Evolutionary conservation across 1,284 basidiomycete species (phyloP), one percentile per base, ranked within the genome.

Genomic region (Leccinum fuscescens): DNA sequence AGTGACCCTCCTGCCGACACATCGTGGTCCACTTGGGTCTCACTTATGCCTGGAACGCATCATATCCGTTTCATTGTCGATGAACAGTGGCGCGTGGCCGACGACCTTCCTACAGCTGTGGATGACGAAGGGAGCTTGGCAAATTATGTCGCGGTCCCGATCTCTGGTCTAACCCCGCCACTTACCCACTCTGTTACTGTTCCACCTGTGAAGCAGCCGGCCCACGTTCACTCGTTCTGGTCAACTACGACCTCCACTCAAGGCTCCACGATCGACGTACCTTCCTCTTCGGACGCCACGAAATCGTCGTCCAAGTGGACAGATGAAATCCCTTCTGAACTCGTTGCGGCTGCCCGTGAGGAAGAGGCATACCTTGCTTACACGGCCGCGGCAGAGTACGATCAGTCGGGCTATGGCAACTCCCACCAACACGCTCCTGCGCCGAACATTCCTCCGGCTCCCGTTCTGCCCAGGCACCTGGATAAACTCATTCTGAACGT

Each of bases 41-140:
- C 77, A 15, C 83, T 97, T 3, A 85, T 88, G 12, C 94, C 96
- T 0, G 97, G 96, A 22, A 96, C 95, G 2, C 96, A 99, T 72
- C 92, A 96, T 62, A 84, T 98, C 72, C 94, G 96, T 66, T 99
- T 98, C 80, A 86, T 98, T 66, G 94, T 99, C 62, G 97, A 99
- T 75, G 91, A 93, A 61, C 85, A 89, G 56, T 95, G 91, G 89
- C 86, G 89, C 61, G 79, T 88, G 12, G 82, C 88, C 5, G 82
- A 88, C 59, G 88, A 94, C 65, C 83, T 97, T 22, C 91, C 94
- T 7, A 92, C 93, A 1, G 94, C 96, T 1, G 94, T 95, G 33
- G 96, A 98, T 72, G 93, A 95, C 67, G 93, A 97, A 69, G 96
- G 97, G 33, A 92, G 92, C 35, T 80, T 99, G 56, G 94, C 97